These are phyloP conservation scores for Williopsis jadinii DNA, from an alignment of 1,139 yeast genomes.

Conservation along the genomic window DNA sequence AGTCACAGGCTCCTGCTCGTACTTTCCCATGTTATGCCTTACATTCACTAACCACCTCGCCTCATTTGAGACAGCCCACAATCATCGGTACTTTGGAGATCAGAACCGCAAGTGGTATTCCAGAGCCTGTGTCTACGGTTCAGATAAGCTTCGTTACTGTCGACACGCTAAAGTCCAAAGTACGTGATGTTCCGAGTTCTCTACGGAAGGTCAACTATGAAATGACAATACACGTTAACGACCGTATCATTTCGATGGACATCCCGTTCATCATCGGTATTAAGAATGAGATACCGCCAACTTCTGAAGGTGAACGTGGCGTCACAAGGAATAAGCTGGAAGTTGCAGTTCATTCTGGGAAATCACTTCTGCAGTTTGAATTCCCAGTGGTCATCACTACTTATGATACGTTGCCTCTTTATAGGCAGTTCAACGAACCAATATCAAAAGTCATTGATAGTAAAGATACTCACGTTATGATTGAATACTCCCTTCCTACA, in stretches of 20 bases:
- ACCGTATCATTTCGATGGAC: slow-evolving; percentile 43
- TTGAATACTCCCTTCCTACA: slow-evolving; percentile 37
- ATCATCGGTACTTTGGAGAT: slow-evolving; percentile 37
- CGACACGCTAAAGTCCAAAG: slow-evolving; percentile 37
- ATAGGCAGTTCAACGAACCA: slow-evolving; percentile 48
- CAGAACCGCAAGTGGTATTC: slow-evolving; percentile 33
- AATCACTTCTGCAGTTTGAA: slow-evolving; percentile 9
- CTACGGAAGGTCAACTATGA: slow-evolving; percentile 27
- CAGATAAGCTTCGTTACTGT: slow-evolving; percentile 28
- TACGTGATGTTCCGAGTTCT: slow-evolving; percentile 30
- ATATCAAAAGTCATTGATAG: slow-evolving; percentile 33
- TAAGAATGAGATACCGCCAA: slow-evolving; percentile 46
- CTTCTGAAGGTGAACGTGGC: slow-evolving; percentile 28
- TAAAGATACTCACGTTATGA: slow-evolving; percentile 35
- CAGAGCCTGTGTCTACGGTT: slow-evolving; percentile 35
- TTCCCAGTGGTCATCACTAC: slow-evolving; percentile 44
- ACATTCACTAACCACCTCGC: too few species aligned
- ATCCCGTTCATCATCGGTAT: slow-evolving; percentile 53
- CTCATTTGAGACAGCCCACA: slow-evolving; percentile 3
- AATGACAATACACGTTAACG: slow-evolving; percentile 30
- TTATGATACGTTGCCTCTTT: slow-evolving; percentile 47
- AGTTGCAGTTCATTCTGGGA: slow-evolving; percentile 10
- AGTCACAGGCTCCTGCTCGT: slow-evolving; percentile 14
- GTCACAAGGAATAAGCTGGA: slow-evolving; percentile 11
- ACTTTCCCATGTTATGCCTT: too few species aligned